These are phyloP conservation scores for Butyriboletus loyo DNA, from an alignment of 768 basidiomycete genomes.

Conservation along the genomic window DNA sequence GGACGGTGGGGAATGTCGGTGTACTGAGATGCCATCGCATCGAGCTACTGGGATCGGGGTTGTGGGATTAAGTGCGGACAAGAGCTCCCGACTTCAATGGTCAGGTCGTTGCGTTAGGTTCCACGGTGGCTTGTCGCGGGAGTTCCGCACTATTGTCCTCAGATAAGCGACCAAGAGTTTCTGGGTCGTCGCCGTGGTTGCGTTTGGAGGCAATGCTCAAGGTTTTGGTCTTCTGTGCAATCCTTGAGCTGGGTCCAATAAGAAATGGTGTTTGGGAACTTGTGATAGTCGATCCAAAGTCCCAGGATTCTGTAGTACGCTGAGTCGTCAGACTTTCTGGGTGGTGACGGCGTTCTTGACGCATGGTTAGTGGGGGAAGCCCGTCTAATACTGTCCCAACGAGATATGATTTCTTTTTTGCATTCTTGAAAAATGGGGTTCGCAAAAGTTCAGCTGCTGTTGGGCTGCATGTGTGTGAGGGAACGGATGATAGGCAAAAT, in stretches of 20 bases:
- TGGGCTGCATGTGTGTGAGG: constrained; percentile 49
- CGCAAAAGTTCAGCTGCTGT: constrained; percentile 75
- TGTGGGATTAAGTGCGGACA: not conserved
- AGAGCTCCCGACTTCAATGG: not conserved
- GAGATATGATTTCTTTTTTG: constrained; percentile 78
- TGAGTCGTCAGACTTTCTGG: constrained; percentile 36
- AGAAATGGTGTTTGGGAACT: constrained; percentile 32
- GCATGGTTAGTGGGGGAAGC: constrained; percentile 67
- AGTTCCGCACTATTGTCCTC: constrained; percentile 4
- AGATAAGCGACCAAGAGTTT: not conserved
- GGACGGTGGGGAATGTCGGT: constrained; percentile 1
- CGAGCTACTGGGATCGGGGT: constrained; percentile 5
- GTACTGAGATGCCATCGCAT: not conserved
- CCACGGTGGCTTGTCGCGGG: not conserved
- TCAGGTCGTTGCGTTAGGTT: not conserved
- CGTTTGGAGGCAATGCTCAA: constrained; percentile 5
- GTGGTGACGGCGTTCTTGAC: constrained; percentile 65
- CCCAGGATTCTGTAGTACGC: constrained; percentile 76
- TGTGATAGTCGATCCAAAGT: constrained; percentile 54
- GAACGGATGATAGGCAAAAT: not conserved
- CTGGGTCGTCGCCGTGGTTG: constrained; percentile 5
- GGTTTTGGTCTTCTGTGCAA: not conserved
- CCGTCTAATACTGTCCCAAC: constrained; percentile 72
- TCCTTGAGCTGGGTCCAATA: constrained; percentile 2
- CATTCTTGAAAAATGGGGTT: constrained; percentile 71